These are phyloP conservation scores for Sarcodon sp. DNA, from an alignment of 768 basidiomycete species.

Conservation along the genomic window DNA sequence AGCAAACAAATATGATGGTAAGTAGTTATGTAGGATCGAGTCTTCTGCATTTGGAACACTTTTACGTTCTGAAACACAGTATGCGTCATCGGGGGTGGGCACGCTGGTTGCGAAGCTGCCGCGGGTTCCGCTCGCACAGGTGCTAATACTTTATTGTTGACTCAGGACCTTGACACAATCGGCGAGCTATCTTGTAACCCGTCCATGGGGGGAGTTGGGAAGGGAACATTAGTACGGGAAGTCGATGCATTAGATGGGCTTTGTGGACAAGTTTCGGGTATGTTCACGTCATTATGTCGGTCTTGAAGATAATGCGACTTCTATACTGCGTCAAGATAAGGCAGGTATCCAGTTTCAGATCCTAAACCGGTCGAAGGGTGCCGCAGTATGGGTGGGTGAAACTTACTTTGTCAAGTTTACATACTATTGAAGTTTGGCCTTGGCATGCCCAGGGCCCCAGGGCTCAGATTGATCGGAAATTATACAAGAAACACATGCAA, in stretches of 20 bases:
- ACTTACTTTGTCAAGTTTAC: neutral
- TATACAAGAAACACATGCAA: conserved; percentile 83
- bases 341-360: conserved; percentile 86
- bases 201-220: conserved; percentile 85
- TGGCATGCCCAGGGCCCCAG: conserved; percentile 52
- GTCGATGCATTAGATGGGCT: conserved; percentile 85
- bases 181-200: conserved; percentile 88
- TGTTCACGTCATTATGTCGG: conserved; percentile 7
- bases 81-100: conserved; percentile 84
- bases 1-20: conserved; percentile 10
- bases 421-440: neutral
- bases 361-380: conserved; percentile 74
- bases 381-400: conserved; percentile 75
- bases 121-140: conserved; percentile 77
- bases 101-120: conserved; percentile 90
- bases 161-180: conserved; percentile 70
- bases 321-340: conserved; percentile 36
- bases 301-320: neutral
- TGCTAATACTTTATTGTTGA: conserved; percentile 69
- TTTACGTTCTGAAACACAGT: conserved; percentile 23
- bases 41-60: neutral
- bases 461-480: conserved; percentile 76
- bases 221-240: conserved; percentile 84
- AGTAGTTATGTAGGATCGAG: neutral
- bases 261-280: conserved; percentile 75